Evolutionary conservation across 2,329 filamentous ascomycete species (phyloP).

Genomic region (Pseudocercospora crystallina): DNA sequence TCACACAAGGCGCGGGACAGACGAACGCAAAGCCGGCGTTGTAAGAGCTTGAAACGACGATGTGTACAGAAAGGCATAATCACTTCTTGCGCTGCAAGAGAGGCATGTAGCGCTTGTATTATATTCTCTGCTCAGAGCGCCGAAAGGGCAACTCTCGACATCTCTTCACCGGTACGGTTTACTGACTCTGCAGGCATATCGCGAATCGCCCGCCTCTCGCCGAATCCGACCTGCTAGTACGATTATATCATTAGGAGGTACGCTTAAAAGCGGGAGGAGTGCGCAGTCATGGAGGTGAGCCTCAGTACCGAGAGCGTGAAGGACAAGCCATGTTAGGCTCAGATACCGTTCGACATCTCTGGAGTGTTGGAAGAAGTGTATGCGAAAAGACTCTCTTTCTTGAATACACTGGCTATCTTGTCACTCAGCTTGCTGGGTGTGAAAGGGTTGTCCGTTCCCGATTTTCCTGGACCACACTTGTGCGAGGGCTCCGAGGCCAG

Average conservation of each 20-base stretch:
- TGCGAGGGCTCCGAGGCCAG: too few relatives aligned
- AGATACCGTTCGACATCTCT: neutral
- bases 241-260: neutral
- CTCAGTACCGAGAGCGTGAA: neutral
- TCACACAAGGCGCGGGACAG: conserved; percentile 26
- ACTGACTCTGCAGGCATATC: neutral
- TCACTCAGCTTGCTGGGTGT: too few relatives aligned
- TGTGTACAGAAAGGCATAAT: conserved; percentile 8
- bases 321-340: neutral
- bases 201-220: neutral
- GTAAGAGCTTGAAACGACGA: conserved; percentile 12
- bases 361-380: too few relatives aligned
- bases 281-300: neutral
- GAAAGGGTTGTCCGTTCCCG: too few relatives aligned
- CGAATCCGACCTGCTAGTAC: neutral
- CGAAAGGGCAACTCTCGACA: neutral
- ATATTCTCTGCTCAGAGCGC: conserved; percentile 25
- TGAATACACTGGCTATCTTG: too few relatives aligned
- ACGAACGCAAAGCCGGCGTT: conserved; percentile 27
- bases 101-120: conserved; percentile 24
- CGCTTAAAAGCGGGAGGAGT: neutral
- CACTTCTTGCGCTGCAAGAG: conserved; percentile 9
- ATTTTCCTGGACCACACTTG: too few relatives aligned
- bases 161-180: neutral
- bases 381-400: too few relatives aligned